Conservation (phyloP, 2,329 filamentous ascomycete genomes). For the Talaromyces pinophilus region DNA sequence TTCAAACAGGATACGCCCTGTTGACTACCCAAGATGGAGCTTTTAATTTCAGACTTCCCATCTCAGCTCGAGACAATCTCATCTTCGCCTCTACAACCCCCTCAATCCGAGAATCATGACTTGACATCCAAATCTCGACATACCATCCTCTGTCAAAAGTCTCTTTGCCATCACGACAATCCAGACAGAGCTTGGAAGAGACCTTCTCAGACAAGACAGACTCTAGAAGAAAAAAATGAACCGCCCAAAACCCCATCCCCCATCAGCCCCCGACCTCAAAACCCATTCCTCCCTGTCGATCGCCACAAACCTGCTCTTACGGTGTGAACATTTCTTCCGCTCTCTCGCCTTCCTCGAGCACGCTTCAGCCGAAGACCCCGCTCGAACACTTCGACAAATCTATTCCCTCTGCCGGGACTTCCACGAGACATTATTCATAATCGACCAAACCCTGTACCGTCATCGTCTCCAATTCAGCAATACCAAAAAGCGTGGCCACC, state of each 20-base stretch:
- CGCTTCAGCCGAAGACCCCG: neutral
- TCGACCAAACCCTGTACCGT: constrained; percentile 4
- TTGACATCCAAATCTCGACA: neutral
- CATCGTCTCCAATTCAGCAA: neutral
- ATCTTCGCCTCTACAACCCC: neutral
- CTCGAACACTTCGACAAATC: neutral
- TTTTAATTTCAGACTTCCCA: neutral
- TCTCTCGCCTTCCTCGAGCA: constrained; percentile 6
- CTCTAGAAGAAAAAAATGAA: neutral
- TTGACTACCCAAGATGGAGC: neutral
- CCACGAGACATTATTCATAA: constrained; percentile 14
- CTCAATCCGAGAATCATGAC: neutral
- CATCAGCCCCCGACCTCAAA: neutral
- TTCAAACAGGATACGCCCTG: neutral
- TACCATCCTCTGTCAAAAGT: too few species aligned
- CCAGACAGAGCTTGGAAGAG: too few species aligned
- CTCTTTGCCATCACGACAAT: too few species aligned
- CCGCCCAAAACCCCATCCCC: neutral
- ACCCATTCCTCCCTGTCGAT: constrained; percentile 3
- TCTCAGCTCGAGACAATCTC: neutral
- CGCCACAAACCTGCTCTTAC: constrained; percentile 14
- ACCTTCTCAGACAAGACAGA: too few species aligned
- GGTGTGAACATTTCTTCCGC: constrained; percentile 14
- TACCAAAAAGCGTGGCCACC: neutral
- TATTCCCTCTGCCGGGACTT: constrained; percentile 1